phyloP scores from a whole-genome alignment of 352 stramenopile genomes.

The Pythium plurisporium region DNA sequence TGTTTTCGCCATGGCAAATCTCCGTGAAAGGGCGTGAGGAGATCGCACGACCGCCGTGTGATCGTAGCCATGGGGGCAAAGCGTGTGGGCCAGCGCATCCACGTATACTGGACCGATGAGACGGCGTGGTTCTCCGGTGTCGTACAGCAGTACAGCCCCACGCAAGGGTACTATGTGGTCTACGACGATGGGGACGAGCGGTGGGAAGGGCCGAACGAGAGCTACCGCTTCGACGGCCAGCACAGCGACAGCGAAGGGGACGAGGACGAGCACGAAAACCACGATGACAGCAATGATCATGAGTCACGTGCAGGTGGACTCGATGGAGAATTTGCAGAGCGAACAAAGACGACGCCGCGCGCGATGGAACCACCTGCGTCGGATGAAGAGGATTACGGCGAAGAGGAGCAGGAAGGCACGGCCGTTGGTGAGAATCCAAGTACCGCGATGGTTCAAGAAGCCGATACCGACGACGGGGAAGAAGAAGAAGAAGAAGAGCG shows the following conservation, averaged over 20 bases:
- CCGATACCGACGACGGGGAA: not conserved
- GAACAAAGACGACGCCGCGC: slow-evolving; percentile 1
- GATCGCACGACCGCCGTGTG: not conserved
- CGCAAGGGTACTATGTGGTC: slow-evolving; percentile 55
- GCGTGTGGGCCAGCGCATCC: slow-evolving; percentile 56
- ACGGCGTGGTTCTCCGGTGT: slow-evolving; percentile 64
- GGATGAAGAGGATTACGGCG: not conserved
- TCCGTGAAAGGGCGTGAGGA: slow-evolving; percentile 13
- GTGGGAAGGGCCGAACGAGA: slow-evolving; percentile 44
- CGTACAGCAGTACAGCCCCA: slow-evolving; percentile 35
- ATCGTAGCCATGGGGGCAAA: slow-evolving; percentile 5
- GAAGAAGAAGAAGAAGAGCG: not conserved
- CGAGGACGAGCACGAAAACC: not conserved
- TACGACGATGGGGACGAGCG: slow-evolving; percentile 83
- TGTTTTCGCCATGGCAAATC: not conserved
- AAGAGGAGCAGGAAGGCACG: no score
- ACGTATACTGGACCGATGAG: slow-evolving; percentile 72
- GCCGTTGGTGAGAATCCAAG: no score
- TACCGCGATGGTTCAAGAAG: not conserved
- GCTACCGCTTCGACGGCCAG: slow-evolving; percentile 35
- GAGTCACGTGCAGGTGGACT: not conserved
- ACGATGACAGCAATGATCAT: slow-evolving; percentile 1
- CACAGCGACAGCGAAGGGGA: not conserved
- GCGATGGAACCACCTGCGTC: slow-evolving; percentile 8
- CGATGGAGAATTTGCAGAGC: not conserved